Conservation (phyloP, 352 stramenopile genomes). For the Globisporangium yorkense region DNA sequence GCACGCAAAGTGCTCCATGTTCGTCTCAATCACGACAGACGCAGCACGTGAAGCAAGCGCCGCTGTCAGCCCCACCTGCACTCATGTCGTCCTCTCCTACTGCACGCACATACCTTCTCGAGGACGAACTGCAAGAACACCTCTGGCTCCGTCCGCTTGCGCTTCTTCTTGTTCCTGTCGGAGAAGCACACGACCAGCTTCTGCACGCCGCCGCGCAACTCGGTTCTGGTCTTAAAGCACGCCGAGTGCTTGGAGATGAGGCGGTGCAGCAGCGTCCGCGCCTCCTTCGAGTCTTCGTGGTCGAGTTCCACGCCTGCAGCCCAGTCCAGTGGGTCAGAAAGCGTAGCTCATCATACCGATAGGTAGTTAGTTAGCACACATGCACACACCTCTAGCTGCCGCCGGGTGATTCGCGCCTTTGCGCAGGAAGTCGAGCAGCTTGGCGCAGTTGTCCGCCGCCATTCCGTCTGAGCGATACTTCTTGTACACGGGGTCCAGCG, state of each 20-base stretch:
- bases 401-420: slow-evolving; percentile 31
- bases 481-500: slow-evolving; percentile 58
- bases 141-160: slow-evolving; percentile 51
- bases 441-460: slow-evolving; percentile 34
- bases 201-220: slow-evolving; percentile 34
- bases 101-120: slow-evolving; percentile 34
- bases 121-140: slow-evolving; percentile 65
- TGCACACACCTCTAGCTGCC: slow-evolving; percentile 26
- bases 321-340: too few species aligned
- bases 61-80: background rate
- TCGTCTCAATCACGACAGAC: slow-evolving; percentile 25
- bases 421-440: slow-evolving; percentile 50
- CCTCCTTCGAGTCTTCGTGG: slow-evolving; percentile 61
- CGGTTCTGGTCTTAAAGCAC: slow-evolving; percentile 61
- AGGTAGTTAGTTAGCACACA: background rate
- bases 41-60: background rate
- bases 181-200: slow-evolving; percentile 56
- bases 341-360: background rate
- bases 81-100: background rate
- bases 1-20: slow-evolving; percentile 67
- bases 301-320: slow-evolving; percentile 40
- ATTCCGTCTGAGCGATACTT: slow-evolving; percentile 59
- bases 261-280: slow-evolving; percentile 50
- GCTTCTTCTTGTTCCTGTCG: slow-evolving; percentile 56
- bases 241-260: slow-evolving; percentile 50